Evolutionary conservation across 345 rosid genomes (phyloP), one percentile per base, ranked within the genome.

Genomic region (Turnera subulata): DNA sequence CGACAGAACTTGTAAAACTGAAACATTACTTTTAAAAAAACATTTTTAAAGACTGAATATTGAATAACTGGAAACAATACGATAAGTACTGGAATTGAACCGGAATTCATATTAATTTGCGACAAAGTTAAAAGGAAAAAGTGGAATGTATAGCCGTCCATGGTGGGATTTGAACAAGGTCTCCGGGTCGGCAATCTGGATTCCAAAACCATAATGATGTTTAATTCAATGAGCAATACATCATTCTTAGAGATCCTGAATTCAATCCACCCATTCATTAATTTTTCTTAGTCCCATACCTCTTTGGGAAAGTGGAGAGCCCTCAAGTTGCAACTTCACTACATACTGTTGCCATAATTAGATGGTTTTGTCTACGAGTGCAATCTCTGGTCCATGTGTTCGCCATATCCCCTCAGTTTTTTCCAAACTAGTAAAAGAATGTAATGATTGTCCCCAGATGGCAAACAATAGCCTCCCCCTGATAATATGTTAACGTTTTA

Each of bases 261-360:
- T 48, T 11, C 17, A 49, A 43, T 50, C 22, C 61, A 45, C 24
- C 58, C 71, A 57, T 47, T 40, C 23, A 51, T n/a, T n/a, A n/a
- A n/a, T n/a, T 21, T 50, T 75, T 72, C 85, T 59, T 78, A 76
- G 89, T 88, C n/a, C 70, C 81, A 76, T 84, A 51, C 89, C 71
- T 65, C 64, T 73, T 82, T 73, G 11, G 92, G 89, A 74, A 82
- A 74, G 77, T 69, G 82, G 67, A 59, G 21, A 37, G 16, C 49
- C n/a, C 55, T 35, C 59, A 50, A 61, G 44, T 69, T 46, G 71
- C 58, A 23, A 44, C 37, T 45, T 52, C 43, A 59, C 20, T 48
- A 45, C 6, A 25, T 4, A 48, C 50, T 39, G 26, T 70, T 29
- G 53, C 49, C 50, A 61, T 49, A 18, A 50, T 29, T 63, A 26